Percentiles rank a stretch among this genome's conserved stretches.
These are phyloP conservation scores for Capsicum chinense DNA, from an alignment of 257 asterid genomes.

Conservation along the genomic window DNA sequence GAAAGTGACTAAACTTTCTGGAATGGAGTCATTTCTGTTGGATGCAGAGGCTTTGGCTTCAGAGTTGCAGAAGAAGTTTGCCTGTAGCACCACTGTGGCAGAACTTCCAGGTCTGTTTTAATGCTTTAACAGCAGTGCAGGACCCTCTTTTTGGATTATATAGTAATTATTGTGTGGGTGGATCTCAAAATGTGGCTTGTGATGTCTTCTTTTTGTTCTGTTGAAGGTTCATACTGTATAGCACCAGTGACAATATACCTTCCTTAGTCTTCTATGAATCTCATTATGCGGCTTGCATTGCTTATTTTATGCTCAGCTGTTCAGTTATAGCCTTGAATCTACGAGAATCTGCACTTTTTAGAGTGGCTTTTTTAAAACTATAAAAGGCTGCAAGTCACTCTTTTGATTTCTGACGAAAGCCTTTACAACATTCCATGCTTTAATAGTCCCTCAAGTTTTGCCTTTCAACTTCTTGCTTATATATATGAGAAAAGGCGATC, in stretches of 20 bases:
- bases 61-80: slow-evolving; percentile 98
- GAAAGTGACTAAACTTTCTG: slow-evolving; percentile 90
- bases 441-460: not conserved
- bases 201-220: not conserved
- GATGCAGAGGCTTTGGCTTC: slow-evolving; percentile 87
- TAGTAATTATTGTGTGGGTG: not conserved
- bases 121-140: not conserved
- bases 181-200: slow-evolving; percentile 1
- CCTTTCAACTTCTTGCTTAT: not conserved
- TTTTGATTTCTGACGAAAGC: slow-evolving; percentile 1
- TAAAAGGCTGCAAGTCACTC: slow-evolving; percentile 11
- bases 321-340: slow-evolving; percentile 7
- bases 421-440: not conserved
- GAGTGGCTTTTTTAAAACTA: not conserved
- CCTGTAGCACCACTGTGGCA: slow-evolving; percentile 89
- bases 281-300: slow-evolving; percentile 8
- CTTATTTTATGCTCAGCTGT: slow-evolving; percentile 5
- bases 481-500: not conserved
- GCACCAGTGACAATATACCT: not conserved
- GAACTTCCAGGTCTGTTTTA: slow-evolving; percentile 83
- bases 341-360: not conserved
- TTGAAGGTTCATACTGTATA: not conserved
- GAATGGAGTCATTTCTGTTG: slow-evolving; percentile 82
- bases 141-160: slow-evolving; percentile 3
- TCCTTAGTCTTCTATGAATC: not conserved